Evolutionary conservation across 2,329 filamentous ascomycete species (phyloP).

Genomic region (Gyromitra esculenta): DNA sequence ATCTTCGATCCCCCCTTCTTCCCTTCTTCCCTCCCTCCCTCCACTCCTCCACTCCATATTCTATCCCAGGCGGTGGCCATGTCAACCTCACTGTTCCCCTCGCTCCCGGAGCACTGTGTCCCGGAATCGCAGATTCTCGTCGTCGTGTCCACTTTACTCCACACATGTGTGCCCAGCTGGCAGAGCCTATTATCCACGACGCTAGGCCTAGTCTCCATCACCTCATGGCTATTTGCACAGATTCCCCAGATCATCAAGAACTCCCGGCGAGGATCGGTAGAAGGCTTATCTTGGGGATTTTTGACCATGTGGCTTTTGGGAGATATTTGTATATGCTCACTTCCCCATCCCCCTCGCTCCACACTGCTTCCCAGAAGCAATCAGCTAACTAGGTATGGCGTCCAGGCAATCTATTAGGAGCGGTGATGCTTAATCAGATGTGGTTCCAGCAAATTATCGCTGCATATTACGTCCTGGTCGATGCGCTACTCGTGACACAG

Average conservation of each 20-base stretch:
- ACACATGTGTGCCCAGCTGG: slow-evolving; percentile 71
- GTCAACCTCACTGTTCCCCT: slow-evolving; percentile 50
- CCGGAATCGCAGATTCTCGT: slow-evolving; percentile 69
- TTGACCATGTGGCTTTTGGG: slow-evolving; percentile 73
- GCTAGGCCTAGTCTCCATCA: slow-evolving; percentile 70
- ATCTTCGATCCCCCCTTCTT: neutral
- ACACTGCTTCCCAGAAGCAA: neutral
- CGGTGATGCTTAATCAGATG: slow-evolving; percentile 71
- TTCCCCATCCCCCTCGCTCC: neutral
- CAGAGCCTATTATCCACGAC: slow-evolving; percentile 71
- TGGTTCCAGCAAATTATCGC: slow-evolving; percentile 74
- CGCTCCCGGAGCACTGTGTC: slow-evolving; percentile 67
- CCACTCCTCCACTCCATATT: neutral
- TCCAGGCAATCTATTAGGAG: slow-evolving; percentile 70
- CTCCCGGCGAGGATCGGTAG: slow-evolving; percentile 70
- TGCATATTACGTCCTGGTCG: slow-evolving; percentile 73
- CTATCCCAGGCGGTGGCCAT: slow-evolving; percentile 11
- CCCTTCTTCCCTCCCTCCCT: slow-evolving; percentile 3
- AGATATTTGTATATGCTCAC: slow-evolving; percentile 61
- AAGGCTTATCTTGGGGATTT: slow-evolving; percentile 73
- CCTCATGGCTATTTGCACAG: slow-evolving; percentile 75
- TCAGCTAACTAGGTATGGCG: neutral
- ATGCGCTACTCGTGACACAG: slow-evolving; percentile 70
- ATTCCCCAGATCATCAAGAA: slow-evolving; percentile 77
- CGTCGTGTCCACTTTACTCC: slow-evolving; percentile 68